These are phyloP conservation scores for Leersia perrieri DNA, from an alignment of 176 grass and related monocot species.

Conservation along the genomic window DNA sequence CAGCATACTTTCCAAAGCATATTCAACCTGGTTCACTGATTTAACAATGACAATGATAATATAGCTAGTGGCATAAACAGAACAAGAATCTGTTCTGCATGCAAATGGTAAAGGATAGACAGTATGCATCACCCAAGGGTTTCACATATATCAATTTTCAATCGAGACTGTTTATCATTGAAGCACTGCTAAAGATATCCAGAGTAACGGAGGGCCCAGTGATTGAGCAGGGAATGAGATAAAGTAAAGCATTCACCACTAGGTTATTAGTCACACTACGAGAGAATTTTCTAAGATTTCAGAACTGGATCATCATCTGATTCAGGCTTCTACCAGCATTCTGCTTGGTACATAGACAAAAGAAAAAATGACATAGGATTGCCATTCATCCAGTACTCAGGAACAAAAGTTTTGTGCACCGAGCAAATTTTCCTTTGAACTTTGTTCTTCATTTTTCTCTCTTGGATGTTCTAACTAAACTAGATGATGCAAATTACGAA, in stretches of 20 bases:
- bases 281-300: not conserved
- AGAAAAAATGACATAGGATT: not conserved
- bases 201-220: not conserved
- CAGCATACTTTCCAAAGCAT: not conserved
- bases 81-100: conserved; percentile 5
- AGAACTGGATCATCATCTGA: not conserved
- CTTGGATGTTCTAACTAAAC: conserved; percentile 41
- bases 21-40: not conserved
- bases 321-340: conserved; percentile 15
- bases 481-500: conserved; percentile 38
- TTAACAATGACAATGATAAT: not conserved
- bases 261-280: not conserved
- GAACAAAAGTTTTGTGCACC: conserved; percentile 29
- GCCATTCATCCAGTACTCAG: conserved; percentile 33
- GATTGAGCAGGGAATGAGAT: not conserved
- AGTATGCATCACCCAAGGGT: not conserved
- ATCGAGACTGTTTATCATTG: conserved; percentile 6
- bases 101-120: not conserved
- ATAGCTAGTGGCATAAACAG: not conserved
- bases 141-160: not conserved
- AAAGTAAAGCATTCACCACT: not conserved
- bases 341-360: not conserved
- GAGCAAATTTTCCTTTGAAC: conserved; percentile 36
- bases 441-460: not conserved
- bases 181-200: not conserved